These are phyloP conservation scores for Bryoglossum gracile DNA, from an alignment of 495 filamentous ascomycete species.

Conservation along the genomic window DNA sequence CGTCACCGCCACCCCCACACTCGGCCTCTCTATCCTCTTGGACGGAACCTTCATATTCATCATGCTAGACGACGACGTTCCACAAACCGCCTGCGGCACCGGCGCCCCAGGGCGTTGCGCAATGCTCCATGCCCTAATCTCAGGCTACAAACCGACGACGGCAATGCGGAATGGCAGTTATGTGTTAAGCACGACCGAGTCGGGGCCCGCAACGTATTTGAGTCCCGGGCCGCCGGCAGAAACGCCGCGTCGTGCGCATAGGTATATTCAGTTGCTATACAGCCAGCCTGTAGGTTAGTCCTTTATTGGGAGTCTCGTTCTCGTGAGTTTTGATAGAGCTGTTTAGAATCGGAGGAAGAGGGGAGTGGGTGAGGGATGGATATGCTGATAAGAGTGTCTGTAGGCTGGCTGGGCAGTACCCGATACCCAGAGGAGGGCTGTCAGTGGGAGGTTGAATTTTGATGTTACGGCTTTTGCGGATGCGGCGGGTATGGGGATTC, in stretches of 20 bases:
- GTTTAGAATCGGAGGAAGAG: too few relatives aligned
- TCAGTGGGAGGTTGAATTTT: constrained; percentile 34
- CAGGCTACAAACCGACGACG: constrained; percentile 35
- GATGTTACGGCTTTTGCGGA: constrained; percentile 35
- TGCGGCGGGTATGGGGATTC: constrained; percentile 29
- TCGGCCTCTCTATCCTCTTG: constrained; percentile 31
- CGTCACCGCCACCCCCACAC: constrained; percentile 33
- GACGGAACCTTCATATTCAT: constrained; percentile 38
- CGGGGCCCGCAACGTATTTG: constrained; percentile 34
- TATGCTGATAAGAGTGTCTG: too few relatives aligned
- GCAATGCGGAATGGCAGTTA: constrained; percentile 27
- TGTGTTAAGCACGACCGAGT: constrained; percentile 32
- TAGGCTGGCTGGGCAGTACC: constrained; percentile 34
- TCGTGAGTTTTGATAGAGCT: too few relatives aligned
- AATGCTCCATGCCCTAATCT: constrained; percentile 40
- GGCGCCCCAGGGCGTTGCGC: too few relatives aligned
- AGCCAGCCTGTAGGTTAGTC: too few relatives aligned
- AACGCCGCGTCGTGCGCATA: constrained; percentile 37
- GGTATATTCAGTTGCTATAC: constrained; percentile 39
- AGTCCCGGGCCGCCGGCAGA: constrained; percentile 37
- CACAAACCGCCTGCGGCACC: too few relatives aligned
- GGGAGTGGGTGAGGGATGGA: too few relatives aligned
- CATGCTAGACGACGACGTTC: constrained; percentile 44
- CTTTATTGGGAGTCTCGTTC: too few relatives aligned
- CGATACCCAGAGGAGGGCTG: constrained; percentile 11